Percentiles rank a stretch among this genome's conserved stretches.
phyloP scores from a whole-genome alignment of 192 early-diverging fungal genomes.

The Entomortierella lignicola region DNA sequence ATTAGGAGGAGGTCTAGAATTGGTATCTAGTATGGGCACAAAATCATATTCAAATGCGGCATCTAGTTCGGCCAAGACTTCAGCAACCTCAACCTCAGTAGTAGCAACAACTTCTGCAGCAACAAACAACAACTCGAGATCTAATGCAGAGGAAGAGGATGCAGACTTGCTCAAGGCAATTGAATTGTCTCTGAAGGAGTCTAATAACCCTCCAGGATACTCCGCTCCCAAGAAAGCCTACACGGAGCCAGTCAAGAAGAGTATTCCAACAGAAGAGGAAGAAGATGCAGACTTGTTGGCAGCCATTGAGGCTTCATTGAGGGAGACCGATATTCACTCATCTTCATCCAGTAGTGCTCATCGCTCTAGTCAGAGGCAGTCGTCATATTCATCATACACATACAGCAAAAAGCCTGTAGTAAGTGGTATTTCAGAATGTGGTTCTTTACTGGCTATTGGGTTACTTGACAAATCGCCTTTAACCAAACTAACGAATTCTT shows the following conservation, averaged over 20 bases:
- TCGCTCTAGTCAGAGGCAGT: constrained; percentile 24
- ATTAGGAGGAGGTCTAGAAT: constrained; percentile 59
- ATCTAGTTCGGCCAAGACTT: not conserved
- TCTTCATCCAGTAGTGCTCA: constrained; percentile 22
- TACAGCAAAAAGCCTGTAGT: constrained; percentile 46
- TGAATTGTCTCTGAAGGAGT: constrained; percentile 88
- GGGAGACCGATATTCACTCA: constrained; percentile 65
- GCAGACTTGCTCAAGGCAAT: constrained; percentile 94
- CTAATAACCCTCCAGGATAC: constrained; percentile 67
- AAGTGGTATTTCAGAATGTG: not conserved
- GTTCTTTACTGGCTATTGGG: too few species aligned
- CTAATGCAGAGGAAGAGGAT: constrained; percentile 71
- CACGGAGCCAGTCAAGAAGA: constrained; percentile 14
- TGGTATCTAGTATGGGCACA: constrained; percentile 22
- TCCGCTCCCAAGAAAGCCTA: constrained; percentile 35
- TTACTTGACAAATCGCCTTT: too few species aligned
- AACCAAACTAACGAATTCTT: too few species aligned
- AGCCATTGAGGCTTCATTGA: constrained; percentile 83
- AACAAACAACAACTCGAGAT: constrained; percentile 2
- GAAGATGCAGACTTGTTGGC: constrained; percentile 80
- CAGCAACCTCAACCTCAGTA: constrained; percentile 2
- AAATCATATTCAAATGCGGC: constrained; percentile 40
- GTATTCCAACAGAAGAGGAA: constrained; percentile 60
- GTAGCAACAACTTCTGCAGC: constrained; percentile 35
- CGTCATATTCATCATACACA: constrained; percentile 41